Evolutionary conservation across 1,284 basidiomycete species (phyloP), one percentile per base, ranked within the genome.

Genomic region (Ustilago loliicola): DNA sequence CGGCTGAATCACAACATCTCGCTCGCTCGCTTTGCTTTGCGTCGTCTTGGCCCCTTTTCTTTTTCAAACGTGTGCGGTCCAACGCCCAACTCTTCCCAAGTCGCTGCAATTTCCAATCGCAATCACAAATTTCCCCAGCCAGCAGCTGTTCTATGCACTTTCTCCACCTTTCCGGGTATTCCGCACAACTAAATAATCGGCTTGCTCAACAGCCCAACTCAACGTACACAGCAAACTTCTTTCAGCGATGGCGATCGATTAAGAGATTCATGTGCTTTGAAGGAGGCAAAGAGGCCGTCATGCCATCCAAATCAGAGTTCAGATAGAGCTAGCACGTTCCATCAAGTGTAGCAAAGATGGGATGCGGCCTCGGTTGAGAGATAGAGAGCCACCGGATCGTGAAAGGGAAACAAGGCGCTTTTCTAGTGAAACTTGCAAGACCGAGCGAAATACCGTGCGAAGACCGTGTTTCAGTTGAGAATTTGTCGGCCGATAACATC

Each of bases 111-210:
- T 38, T 42, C 38, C 42, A 30, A 25, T 57, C n/a, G n/a, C n/a
- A n/a, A n/a, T 57, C 29, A 23, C 29, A 27, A 19, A 59, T 50
- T 52, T 42, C 27, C 48, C 36, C 50, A 25, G 21, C 25, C n/a
- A 21, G 48, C 47, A 19, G 38, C 38, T 17, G 7, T 19, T 34
- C 32, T 34, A 34, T 17, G 27, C 42, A 17, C 17, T 5, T 45
- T 61, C 59, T 61, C 59, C 34, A 52, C 59, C 36, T 61, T 52
- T 61, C 59, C 59, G 58, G 59, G 48, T 61, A 61, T 30, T 53
- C 15, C 15, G 19, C 13, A 29, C 36, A 53, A 52, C 48, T 50
- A 25, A 50, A 40, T 61, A 29, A 23, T 50, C 48, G 59, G 48
- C 4, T 36, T 45, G 42, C 42, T 7, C 6, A 21, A 51, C 50